Base-by-base conservation (phyloP, 1,284 basidiomycete genomes). In the Trametes versicolor region DNA sequence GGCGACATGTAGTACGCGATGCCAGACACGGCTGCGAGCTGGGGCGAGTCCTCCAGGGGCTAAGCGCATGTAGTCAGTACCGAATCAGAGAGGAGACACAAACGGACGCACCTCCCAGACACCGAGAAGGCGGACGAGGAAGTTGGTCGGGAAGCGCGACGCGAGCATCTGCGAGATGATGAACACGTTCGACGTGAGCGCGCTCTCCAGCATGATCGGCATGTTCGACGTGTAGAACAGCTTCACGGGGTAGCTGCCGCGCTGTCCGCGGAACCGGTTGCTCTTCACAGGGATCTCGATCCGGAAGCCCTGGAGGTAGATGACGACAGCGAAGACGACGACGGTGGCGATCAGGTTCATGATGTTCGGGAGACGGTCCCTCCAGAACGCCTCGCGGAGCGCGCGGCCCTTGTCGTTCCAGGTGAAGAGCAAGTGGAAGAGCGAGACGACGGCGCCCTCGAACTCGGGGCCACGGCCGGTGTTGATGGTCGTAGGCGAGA, bases 141-240 rank as follows among this genome's bases (percentile, higher is more conserved):
- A 79, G 84, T 98, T 98, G 72, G 85, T 83, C 1, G 98, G 97
- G 90, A 98, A 99, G 49, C 97, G 89, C 57, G 84, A 85, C 45
- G 91, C 88, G 72, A 98, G 86, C 97, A 99, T 99, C 81, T 99
- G 98, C 51, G 91, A 95, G 75, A 99, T 88, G 78, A 99, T 95
- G 83, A 97, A 99, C 32, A 99, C 89, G 81, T 99, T 98, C 68
- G 90, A 93, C 10, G 96, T 97, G 65, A 99, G 85, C 13, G 97
- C 97, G 29, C 89, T 92, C 81, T 99, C 94, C 70, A 99, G 89
- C 97, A 99, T 99, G 85, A 99, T 99, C 69, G 97, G 97, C 97
- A 99, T 99, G 86, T 99, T 99, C 69, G 90, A 93, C 27, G 97
- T 99, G 84, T 99, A 99, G 84, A 99, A 99, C 51, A 99, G 89